Conservation (phyloP, 495 filamentous ascomycete genomes). For the Hypoxylon lenormandii region DNA sequence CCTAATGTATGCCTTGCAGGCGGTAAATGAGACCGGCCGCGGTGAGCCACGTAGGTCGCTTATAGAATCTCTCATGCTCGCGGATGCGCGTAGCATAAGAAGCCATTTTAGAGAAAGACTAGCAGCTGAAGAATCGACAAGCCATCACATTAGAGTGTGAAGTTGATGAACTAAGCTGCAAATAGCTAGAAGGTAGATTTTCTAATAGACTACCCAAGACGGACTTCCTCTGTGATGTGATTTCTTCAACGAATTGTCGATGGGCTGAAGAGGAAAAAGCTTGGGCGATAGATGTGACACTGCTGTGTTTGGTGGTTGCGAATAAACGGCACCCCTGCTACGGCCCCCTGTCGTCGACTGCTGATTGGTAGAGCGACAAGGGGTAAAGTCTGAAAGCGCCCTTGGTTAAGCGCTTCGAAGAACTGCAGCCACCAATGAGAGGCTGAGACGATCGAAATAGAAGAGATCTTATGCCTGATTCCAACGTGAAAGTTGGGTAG, state of each 20-base stretch:
- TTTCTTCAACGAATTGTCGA: conserved; percentile 30
- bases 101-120: not conserved
- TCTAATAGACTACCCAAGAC: conserved; percentile 13
- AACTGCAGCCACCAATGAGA: conserved; percentile 39
- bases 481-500: conserved; percentile 26
- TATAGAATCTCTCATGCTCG: conserved; percentile 8
- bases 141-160: not conserved
- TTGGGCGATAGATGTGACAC: conserved; percentile 48
- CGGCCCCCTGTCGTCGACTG: conserved; percentile 27
- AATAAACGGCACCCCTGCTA: conserved; percentile 25
- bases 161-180: conserved; percentile 9
- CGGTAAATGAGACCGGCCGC: conserved; percentile 33
- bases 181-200: conserved; percentile 8
- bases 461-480: conserved; percentile 39
- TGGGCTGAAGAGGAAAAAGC: conserved; percentile 3
- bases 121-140: no score
- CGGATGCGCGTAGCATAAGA: conserved; percentile 4
- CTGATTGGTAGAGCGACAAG: conserved; percentile 45
- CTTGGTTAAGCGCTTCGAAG: conserved; percentile 47
- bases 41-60: conserved; percentile 7
- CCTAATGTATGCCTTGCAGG: conserved; percentile 7
- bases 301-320: conserved; percentile 33
- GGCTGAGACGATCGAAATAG: conserved; percentile 37
- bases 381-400: conserved; percentile 40
- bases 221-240: conserved; percentile 25